These are phyloP conservation scores for Prinsepia uniflora DNA, from an alignment of 306 rosid genomes.

Conservation along the genomic window DNA sequence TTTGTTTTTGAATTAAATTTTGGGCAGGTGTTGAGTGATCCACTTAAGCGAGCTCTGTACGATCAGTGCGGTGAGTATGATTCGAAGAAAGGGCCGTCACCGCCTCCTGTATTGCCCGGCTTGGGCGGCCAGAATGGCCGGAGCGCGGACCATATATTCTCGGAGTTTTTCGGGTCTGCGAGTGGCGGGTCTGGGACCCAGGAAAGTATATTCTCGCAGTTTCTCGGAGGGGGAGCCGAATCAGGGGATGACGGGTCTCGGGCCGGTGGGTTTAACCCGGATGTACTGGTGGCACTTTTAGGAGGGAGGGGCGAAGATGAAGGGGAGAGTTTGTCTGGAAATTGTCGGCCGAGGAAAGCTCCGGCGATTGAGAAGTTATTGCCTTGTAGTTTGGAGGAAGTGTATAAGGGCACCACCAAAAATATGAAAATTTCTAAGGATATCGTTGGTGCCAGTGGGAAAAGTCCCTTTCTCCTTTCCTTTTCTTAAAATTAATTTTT, in stretches of 20 bases:
- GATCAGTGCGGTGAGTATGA: conserved; percentile 95
- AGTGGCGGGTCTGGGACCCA: too few species aligned
- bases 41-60: conserved; percentile 74
- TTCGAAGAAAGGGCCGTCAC: conserved; percentile 52
- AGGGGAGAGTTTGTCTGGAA: conserved; percentile 22
- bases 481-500: too few species aligned
- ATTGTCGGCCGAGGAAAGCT: conserved; percentile 51
- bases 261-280: conserved; percentile 25
- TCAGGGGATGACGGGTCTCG: conserved; percentile 46
- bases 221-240: too few species aligned
- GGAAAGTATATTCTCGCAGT: too few species aligned
- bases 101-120: conserved; percentile 56
- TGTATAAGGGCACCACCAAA: too few species aligned
- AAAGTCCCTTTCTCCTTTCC: neutral
- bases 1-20: neutral
- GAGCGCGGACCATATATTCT: conserved; percentile 68
- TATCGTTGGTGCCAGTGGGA: conserved; percentile 71
- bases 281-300: conserved; percentile 39
- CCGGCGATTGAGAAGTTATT: conserved; percentile 55
- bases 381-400: conserved; percentile 30
- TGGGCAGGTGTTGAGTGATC: conserved; percentile 74
- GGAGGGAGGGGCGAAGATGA: conserved; percentile 49
- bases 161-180: conserved; percentile 54
- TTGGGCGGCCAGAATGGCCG: conserved; percentile 15
- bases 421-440: conserved; percentile 31